Percentiles rank a stretch among this genome's conserved stretches.
Evolutionary conservation across 768 basidiomycete species (phyloP).

Genomic region (Sporobolomyces roseus): DNA sequence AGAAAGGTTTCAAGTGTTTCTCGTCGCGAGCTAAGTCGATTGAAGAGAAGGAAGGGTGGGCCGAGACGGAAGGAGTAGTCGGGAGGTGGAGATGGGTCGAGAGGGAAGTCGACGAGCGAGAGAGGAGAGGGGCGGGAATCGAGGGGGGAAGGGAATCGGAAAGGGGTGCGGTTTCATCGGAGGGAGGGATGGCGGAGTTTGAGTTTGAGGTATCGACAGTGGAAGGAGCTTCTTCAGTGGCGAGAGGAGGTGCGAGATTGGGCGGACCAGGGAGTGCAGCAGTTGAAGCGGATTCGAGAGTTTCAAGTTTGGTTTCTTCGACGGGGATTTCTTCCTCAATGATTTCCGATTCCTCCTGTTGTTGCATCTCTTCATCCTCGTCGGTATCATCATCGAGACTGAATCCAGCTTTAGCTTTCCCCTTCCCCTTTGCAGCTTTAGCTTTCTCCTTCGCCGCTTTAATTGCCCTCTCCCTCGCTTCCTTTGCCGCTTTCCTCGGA

Average conservation of each 20-base stretch:
- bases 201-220: not conserved
- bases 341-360: not conserved
- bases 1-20: slow-evolving; percentile 3
- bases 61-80: not conserved
- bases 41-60: not conserved
- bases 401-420: not conserved
- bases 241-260: not conserved
- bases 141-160: not conserved
- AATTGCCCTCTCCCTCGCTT: slow-evolving; percentile 26
- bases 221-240: not conserved
- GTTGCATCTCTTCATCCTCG: not conserved
- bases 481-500: slow-evolving; percentile 13
- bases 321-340: not conserved
- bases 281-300: no score
- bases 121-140: not conserved
- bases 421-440: not conserved
- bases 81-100: slow-evolving; percentile 4
- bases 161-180: not conserved
- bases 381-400: not conserved
- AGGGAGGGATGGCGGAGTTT: not conserved
- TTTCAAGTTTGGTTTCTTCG: no score
- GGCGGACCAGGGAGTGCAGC: no score
- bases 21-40: not conserved
- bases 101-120: slow-evolving; percentile 3
- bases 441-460: slow-evolving; percentile 16